These are phyloP conservation scores for Ceratocystis cubensis DNA, from an alignment of 2,329 filamentous ascomycete species.

Conservation along the genomic window DNA sequence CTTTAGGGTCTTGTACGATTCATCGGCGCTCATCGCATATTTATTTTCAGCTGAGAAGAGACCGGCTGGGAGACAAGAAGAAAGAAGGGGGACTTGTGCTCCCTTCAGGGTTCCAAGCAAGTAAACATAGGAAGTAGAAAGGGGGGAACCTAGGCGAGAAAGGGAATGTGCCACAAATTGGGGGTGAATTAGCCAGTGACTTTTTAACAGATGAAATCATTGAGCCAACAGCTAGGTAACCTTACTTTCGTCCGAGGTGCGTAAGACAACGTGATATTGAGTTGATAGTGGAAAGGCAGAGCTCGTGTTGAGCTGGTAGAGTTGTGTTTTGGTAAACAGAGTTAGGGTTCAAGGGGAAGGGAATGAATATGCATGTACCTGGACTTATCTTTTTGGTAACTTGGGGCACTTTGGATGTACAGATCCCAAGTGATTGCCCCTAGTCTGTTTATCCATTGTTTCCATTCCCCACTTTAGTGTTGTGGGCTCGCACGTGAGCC, in stretches of 20 bases:
- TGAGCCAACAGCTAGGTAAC: not conserved
- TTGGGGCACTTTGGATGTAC: not conserved
- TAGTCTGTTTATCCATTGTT: conserved; percentile 6
- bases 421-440: not conserved
- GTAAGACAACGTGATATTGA: not conserved
- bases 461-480: not conserved
- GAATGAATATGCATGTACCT: not conserved
- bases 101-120: conserved; percentile 7
- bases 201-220: not conserved
- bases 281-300: too few relatives aligned
- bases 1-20: not conserved
- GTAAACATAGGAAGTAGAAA: not conserved
- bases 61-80: not conserved
- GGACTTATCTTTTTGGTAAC: not conserved
- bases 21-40: not conserved
- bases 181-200: not conserved
- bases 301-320: too few relatives aligned
- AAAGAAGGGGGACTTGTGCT: not conserved
- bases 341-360: not conserved
- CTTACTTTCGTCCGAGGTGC: not conserved
- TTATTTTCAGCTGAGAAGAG: conserved; percentile 1
- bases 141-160: not conserved
- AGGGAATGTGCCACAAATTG: not conserved
- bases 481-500: not conserved
- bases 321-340: not conserved